Evolutionary conservation across 73 alveolate species (phyloP).

Genomic region (Breviolum minutum): DNA sequence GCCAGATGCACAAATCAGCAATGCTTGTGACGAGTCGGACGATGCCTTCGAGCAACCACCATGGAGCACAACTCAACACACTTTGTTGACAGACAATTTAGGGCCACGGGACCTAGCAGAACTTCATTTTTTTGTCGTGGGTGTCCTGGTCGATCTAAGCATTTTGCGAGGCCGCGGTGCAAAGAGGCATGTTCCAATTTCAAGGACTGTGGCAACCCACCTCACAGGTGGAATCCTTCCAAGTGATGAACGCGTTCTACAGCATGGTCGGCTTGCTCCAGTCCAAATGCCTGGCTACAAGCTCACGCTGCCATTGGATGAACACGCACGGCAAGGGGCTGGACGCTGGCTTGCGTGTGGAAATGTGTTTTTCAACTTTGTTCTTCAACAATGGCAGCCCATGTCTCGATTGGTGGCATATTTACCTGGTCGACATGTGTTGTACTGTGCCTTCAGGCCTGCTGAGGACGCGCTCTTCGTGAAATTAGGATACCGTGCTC

Average conservation of each 20-base stretch:
- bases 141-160: constrained; percentile 26
- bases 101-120: neutral
- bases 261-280: constrained; percentile 31
- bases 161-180: neutral
- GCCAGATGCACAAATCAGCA: too few species aligned
- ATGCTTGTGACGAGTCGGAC: constrained; percentile 9
- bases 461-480: constrained; percentile 40
- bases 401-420: constrained; percentile 15
- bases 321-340: neutral
- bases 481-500: constrained; percentile 56
- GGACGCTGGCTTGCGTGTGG: constrained; percentile 39
- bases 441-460: constrained; percentile 57
- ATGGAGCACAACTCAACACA: neutral
- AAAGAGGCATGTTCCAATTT: neutral
- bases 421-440: constrained; percentile 28
- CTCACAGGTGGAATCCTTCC: constrained; percentile 41
- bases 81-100: neutral
- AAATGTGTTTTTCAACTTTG: constrained; percentile 9
- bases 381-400: constrained; percentile 67
- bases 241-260: constrained; percentile 8
- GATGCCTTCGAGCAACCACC: neutral
- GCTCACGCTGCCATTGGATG: constrained; percentile 10
- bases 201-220: constrained; percentile 33
- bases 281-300: neutral
- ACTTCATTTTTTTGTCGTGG: neutral